phyloP scores from a whole-genome alignment of 2,329 filamentous ascomycete species.

The Nakataea oryzae region DNA sequence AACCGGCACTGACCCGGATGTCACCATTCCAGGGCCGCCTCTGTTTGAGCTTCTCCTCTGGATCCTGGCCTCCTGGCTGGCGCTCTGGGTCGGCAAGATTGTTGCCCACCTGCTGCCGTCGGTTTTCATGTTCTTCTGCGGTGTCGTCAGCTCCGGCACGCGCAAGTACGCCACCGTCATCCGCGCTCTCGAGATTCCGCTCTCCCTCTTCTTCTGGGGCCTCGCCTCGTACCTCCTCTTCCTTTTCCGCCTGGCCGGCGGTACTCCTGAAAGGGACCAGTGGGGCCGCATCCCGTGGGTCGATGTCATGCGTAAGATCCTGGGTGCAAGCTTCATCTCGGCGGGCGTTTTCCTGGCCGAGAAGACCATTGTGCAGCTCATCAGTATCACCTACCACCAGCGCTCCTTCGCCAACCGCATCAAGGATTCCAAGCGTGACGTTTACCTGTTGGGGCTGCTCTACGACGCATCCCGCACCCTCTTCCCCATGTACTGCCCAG shows the following conservation, averaged over 20 bases:
- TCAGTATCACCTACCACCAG: conserved; percentile 77
- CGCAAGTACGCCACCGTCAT: conserved; percentile 61
- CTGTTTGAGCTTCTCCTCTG: conserved; percentile 56
- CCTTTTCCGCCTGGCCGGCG: conserved; percentile 36
- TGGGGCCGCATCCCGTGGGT: conserved; percentile 36
- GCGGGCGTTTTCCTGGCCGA: conserved; percentile 65
- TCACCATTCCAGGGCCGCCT: conserved; percentile 26
- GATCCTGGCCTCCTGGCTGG: conserved; percentile 59
- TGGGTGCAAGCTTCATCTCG: conserved; percentile 58
- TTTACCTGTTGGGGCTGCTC: conserved; percentile 70
- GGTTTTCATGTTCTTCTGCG: conserved; percentile 58
- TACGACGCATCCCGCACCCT: conserved; percentile 83
- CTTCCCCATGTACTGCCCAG: conserved; percentile 85
- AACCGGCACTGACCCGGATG: background rate
- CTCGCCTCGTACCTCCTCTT: conserved; percentile 54
- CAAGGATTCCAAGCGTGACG: conserved; percentile 79
- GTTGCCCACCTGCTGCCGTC: conserved; percentile 49
- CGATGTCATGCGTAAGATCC: conserved; percentile 49
- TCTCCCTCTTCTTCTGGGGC: conserved; percentile 61
- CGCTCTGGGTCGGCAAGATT: conserved; percentile 57
- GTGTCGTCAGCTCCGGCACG: conserved; percentile 58
- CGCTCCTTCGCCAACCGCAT: conserved; percentile 76
- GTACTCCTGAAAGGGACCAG: too few species aligned
- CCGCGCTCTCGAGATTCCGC: conserved; percentile 50
- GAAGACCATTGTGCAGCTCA: conserved; percentile 69